Evolutionary conservation across 2,329 filamentous ascomycete species (phyloP).

Genomic region (Fusarium sp.): DNA sequence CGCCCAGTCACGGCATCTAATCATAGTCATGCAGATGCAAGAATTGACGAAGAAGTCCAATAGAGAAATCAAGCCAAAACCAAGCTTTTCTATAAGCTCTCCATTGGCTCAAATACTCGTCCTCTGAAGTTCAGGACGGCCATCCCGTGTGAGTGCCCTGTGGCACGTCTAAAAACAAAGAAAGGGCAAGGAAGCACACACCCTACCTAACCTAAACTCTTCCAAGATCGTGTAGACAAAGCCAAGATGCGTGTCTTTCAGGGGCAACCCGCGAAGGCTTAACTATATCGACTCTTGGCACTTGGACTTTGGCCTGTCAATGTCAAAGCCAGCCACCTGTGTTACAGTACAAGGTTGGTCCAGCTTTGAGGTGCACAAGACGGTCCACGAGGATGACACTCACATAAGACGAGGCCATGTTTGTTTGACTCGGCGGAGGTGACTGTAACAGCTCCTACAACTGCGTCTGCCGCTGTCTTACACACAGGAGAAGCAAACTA

Average conservation of each 20-base stretch:
- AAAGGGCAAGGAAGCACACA: background rate
- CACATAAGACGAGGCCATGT: slow-evolving; percentile 13
- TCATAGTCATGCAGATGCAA: background rate
- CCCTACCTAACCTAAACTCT: slow-evolving; percentile 7
- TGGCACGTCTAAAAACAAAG: slow-evolving; percentile 1
- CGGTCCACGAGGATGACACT: slow-evolving; percentile 16
- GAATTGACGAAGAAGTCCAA: background rate
- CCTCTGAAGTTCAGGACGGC: background rate
- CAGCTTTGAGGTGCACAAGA: slow-evolving; percentile 16
- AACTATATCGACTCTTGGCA: background rate
- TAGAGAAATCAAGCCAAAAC: background rate
- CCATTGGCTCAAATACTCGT: background rate
- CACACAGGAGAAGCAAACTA: slow-evolving; percentile 15
- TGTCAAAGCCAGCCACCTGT: slow-evolving; percentile 5
- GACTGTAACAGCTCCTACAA: background rate
- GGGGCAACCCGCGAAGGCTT: slow-evolving; percentile 4
- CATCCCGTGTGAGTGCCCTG: background rate
- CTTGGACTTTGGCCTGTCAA: background rate
- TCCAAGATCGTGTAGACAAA: slow-evolving; percentile 10
- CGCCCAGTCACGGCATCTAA: background rate
- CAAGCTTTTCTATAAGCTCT: background rate
- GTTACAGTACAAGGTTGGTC: background rate
- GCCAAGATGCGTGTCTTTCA: slow-evolving; percentile 4
- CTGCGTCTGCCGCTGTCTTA: slow-evolving; percentile 12
- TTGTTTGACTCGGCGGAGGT: slow-evolving; percentile 18